Evolutionary conservation across 2,329 filamentous ascomycete genomes (phyloP).

Genomic region (Alternaria tenuissima): DNA sequence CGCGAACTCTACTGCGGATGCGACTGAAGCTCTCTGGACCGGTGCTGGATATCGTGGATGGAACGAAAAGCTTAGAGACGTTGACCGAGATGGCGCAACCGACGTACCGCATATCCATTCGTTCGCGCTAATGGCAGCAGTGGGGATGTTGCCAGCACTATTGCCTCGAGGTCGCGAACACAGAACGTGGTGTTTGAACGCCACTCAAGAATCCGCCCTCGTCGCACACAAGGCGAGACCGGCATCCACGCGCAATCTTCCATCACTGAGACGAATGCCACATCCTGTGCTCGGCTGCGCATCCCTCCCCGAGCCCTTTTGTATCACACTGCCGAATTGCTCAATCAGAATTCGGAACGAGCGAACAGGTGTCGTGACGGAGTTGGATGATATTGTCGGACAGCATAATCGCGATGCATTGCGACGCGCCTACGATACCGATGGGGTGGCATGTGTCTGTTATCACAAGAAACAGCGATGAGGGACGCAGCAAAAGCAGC

Average conservation of each 20-base stretch:
- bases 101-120: not conserved
- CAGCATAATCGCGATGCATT: not conserved
- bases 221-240: conserved; percentile 4
- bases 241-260: not conserved
- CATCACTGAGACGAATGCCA: not conserved
- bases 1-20: not conserved
- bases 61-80: not conserved
- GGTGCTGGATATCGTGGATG: not conserved
- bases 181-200: not conserved
- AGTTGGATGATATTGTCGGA: not conserved
- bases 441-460: not conserved
- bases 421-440: not conserved
- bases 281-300: not conserved
- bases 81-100: not conserved
- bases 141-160: not conserved
- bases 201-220: not conserved
- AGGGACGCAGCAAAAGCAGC: not conserved
- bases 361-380: not conserved
- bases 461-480: not conserved
- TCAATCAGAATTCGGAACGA: not conserved
- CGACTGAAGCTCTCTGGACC: not conserved
- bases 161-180: not conserved
- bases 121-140: not conserved
- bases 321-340: not conserved
- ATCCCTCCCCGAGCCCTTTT: not conserved